phyloP scores from a whole-genome alignment of 1,139 yeast species.

The Saccharomycopsis hybrid region DNA sequence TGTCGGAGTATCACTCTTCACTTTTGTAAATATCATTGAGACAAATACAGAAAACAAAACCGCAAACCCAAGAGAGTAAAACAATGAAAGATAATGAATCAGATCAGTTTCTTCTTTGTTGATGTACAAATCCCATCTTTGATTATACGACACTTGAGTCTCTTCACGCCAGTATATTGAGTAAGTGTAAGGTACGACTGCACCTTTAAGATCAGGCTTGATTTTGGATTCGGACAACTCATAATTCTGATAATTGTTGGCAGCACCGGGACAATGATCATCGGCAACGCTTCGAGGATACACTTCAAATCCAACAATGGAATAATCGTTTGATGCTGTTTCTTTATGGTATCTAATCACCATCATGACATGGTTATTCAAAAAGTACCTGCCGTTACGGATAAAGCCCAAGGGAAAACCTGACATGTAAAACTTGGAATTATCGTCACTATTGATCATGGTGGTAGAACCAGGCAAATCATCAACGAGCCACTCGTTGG shows the following conservation, averaged over 20 bases:
- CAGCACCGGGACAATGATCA: conserved; percentile 59
- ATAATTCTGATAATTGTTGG: conserved; percentile 47
- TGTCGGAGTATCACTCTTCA: conserved; percentile 13
- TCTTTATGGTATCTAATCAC: conserved; percentile 71
- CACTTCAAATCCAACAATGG: conserved; percentile 86
- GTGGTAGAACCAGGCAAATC: conserved; percentile 89
- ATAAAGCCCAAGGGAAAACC: conserved; percentile 83
- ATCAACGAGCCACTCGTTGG: conserved; percentile 80
- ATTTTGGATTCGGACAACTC: conserved; percentile 36
- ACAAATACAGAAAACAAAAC: conserved; percentile 41
- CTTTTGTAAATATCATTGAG: conserved; percentile 25
- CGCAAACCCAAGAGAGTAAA: conserved; percentile 59
- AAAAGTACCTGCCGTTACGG: conserved; percentile 46
- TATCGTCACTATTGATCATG: conserved; percentile 54
- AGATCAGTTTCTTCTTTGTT: conserved; percentile 46
- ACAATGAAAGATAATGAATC: conserved; percentile 66
- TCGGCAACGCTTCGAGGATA: conserved; percentile 77
- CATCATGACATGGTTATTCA: conserved; percentile 77
- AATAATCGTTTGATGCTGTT: conserved; percentile 32
- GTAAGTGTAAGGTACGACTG: conserved; percentile 68
- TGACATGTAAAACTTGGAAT: conserved; percentile 68
- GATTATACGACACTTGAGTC: conserved; percentile 52
- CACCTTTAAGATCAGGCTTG: conserved; percentile 25
- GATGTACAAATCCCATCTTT: conserved; percentile 72
- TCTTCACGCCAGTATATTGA: conserved; percentile 91